phyloP scores from a whole-genome alignment of 495 filamentous ascomycete genomes.

The Geoglossum glabrum region DNA sequence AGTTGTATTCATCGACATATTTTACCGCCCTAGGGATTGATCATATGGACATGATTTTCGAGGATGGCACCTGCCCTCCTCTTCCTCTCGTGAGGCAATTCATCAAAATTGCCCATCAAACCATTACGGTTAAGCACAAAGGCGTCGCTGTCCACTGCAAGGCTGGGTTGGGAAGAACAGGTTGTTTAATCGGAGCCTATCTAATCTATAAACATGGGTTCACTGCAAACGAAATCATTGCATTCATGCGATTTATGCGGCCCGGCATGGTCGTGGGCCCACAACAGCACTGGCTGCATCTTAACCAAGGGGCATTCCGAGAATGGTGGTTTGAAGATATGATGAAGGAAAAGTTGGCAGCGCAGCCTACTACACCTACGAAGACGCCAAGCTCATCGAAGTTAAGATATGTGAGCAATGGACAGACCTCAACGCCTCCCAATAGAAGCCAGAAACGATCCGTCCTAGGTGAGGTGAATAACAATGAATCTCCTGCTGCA shows the following conservation, averaged over 20 bases:
- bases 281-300: conserved; percentile 98
- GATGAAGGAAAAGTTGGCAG: conserved; percentile 43
- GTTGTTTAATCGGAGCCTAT: conserved; percentile 91
- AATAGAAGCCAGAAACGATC: conserved; percentile 58
- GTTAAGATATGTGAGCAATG: conserved; percentile 20
- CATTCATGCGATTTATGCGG: conserved; percentile 98
- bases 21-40: conserved; percentile 89
- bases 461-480: conserved; percentile 75
- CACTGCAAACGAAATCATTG: conserved; percentile 93
- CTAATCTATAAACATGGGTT: conserved; percentile 97
- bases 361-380: conserved; percentile 53
- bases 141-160: conserved; percentile 97
- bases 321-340: conserved; percentile 96
- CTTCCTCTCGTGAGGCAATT: conserved; percentile 73
- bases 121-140: conserved; percentile 69
- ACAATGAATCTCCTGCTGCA: conserved; percentile 42
- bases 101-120: conserved; percentile 84
- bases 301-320: conserved; percentile 89
- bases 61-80: conserved; percentile 89
- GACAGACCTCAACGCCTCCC: conserved; percentile 61
- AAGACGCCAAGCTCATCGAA: conserved; percentile 24
- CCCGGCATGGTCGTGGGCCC: conserved; percentile 98
- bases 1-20: conserved; percentile 84
- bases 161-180: conserved; percentile 88
- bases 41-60: conserved; percentile 98